These are phyloP conservation scores for Pythium sp. DNA, from an alignment of 352 stramenopile species.

Conservation along the genomic window DNA sequence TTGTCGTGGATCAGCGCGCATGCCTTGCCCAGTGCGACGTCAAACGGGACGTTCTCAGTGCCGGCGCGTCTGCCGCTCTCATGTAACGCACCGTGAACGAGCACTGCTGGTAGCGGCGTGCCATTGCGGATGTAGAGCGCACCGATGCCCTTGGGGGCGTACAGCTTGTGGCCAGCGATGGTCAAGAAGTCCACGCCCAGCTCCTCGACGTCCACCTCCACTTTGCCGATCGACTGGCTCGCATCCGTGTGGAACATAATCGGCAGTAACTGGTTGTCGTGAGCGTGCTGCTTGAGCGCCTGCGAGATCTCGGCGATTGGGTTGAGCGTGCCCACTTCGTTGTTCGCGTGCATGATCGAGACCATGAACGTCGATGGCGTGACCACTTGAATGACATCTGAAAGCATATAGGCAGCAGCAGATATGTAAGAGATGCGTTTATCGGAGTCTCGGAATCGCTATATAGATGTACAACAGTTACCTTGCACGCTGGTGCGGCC, in stretches of 20 bases:
- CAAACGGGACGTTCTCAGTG: slow-evolving; percentile 96
- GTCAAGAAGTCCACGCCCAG: slow-evolving; percentile 94
- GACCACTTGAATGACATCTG: slow-evolving; percentile 84
- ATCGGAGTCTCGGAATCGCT: background rate
- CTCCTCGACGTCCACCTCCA: slow-evolving; percentile 78
- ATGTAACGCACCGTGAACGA: slow-evolving; percentile 92
- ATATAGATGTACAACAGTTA: slow-evolving; percentile 1
- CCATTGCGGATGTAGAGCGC: slow-evolving; percentile 68
- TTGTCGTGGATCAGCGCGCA: slow-evolving; percentile 62
- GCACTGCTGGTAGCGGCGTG: slow-evolving; percentile 41
- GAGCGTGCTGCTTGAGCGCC: slow-evolving; percentile 34
- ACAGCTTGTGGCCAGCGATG: slow-evolving; percentile 97
- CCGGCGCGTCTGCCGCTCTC: slow-evolving; percentile 92
- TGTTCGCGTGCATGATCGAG: slow-evolving; percentile 98
- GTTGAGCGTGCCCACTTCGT: slow-evolving; percentile 96
- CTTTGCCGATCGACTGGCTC: slow-evolving; percentile 95
- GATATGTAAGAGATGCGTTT: background rate
- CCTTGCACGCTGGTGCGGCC: slow-evolving; percentile 47
- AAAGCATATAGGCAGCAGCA: background rate
- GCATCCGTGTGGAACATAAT: slow-evolving; percentile 97
- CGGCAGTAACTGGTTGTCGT: slow-evolving; percentile 22
- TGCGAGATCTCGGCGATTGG: slow-evolving; percentile 88
- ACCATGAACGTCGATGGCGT: slow-evolving; percentile 89
- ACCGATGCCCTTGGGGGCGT: slow-evolving; percentile 92
- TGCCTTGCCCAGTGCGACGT: slow-evolving; percentile 91